Conservation (phyloP, 257 asterid genomes). For the Datura wrightii region DNA sequence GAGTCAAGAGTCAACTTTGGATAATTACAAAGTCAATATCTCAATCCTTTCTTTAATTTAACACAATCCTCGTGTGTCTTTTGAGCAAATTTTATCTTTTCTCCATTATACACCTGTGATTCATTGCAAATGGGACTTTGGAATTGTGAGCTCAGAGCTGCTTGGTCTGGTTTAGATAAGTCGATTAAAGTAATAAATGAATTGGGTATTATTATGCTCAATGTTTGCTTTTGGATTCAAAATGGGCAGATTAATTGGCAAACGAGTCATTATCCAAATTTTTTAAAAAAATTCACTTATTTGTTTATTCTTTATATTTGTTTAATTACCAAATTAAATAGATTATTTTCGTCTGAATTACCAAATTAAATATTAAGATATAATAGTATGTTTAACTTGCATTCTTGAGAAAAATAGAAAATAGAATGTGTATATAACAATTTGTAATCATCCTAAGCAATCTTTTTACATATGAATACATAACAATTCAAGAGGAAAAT, state of each 20-base stretch:
- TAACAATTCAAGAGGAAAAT: background rate
- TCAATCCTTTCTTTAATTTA: background rate
- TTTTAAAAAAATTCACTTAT: no score
- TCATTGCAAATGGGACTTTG: background rate
- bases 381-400: background rate
- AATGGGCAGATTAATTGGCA: no score
- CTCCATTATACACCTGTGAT: background rate
- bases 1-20: background rate
- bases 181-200: no score
- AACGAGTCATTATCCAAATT: no score
- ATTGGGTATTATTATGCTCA: no score
- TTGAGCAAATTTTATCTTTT: background rate
- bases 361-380: background rate
- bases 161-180: background rate
- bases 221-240: no score
- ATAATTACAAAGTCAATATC: constrained; percentile 5
- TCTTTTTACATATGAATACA: background rate
- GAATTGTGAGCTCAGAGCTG: background rate
- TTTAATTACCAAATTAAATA: no score
- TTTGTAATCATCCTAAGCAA: background rate
- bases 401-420: background rate
- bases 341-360: no score
- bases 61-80: background rate
- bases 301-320: no score
- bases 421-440: background rate